A percentile compares a stretch with the other conserved stretches of the same genome.
These are phyloP conservation scores for Flagelloscypha sp. DNA, from an alignment of 768 basidiomycete species.

Conservation along the genomic window DNA sequence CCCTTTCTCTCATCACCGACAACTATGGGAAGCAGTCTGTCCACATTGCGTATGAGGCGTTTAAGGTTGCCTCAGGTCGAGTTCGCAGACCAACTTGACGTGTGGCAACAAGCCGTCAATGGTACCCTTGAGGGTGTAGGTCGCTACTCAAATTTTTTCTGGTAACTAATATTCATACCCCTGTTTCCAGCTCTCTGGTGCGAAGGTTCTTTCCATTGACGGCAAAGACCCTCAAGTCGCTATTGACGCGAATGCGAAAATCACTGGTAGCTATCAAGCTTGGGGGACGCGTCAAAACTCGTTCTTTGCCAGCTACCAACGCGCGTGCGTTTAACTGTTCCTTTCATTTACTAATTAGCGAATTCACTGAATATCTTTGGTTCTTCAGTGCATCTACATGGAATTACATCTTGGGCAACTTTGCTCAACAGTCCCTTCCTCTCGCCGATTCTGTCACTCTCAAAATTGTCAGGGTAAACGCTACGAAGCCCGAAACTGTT, in stretches of 20 bases:
- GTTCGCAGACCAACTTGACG: conserved; percentile 21
- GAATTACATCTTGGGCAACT: conserved; percentile 18
- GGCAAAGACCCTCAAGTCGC: conserved; percentile 24
- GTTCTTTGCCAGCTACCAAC: conserved; percentile 28
- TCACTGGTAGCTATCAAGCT: conserved; percentile 25
- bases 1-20: conserved; percentile 24
- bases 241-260: conserved; percentile 24
- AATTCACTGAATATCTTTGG: too few relatives aligned
- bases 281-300: conserved; percentile 27
- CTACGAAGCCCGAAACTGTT: conserved; percentile 18
- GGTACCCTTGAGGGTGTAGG: conserved; percentile 19
- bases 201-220: conserved; percentile 25
- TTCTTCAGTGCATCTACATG: conserved; percentile 11
- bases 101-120: conserved; percentile 25
- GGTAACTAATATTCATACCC: too few relatives aligned
- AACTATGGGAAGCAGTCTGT: conserved; percentile 18
- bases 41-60: conserved; percentile 30
- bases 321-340: conserved; percentile 2
- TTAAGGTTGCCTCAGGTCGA: conserved; percentile 16
- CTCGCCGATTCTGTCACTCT: conserved; percentile 23
- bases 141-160: too few relatives aligned
- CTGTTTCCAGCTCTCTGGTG: conserved; percentile 28
- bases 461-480: conserved; percentile 20
- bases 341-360: too few relatives aligned
- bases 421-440: conserved; percentile 27